Evolutionary conservation across 2,329 filamentous ascomycete species (phyloP).

Genomic region (Rhinocladiella mackenziei): DNA sequence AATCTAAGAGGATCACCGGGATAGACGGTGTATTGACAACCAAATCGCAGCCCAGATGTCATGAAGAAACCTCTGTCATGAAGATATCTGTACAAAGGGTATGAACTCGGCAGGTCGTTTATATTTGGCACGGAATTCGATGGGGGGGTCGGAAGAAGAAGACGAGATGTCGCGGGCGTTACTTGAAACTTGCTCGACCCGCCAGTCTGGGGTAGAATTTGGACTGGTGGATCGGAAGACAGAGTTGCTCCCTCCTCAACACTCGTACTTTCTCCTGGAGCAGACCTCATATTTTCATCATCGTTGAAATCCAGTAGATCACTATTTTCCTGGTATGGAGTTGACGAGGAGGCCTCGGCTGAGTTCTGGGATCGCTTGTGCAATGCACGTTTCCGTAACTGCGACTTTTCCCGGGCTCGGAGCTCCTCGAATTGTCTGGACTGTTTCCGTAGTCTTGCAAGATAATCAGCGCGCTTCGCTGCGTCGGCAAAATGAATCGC

Average conservation of each 20-base stretch:
- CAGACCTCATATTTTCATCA: conserved; percentile 10
- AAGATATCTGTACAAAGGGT: conserved; percentile 75
- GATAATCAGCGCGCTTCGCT: conserved; percentile 59
- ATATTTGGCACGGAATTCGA: conserved; percentile 28
- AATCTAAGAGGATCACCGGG: conserved; percentile 92
- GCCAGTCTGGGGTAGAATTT: conserved; percentile 1
- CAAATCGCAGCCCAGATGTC: conserved; percentile 88
- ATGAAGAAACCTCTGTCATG: conserved; percentile 78
- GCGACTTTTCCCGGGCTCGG: conserved; percentile 47
- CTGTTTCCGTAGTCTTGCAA: conserved; percentile 54
- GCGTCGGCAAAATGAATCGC: conserved; percentile 58
- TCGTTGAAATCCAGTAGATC: conserved; percentile 14
- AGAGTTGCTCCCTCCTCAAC: conserved; percentile 1
- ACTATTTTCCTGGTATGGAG: not conserved
- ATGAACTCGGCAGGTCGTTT: conserved; percentile 49
- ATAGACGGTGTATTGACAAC: conserved; percentile 90
- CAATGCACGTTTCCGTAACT: conserved; percentile 48
- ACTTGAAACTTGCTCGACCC: conserved; percentile 32
- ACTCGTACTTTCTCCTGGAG: conserved; percentile 2
- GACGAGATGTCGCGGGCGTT: conserved; percentile 50
- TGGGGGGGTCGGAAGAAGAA: conserved; percentile 39
- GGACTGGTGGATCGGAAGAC: conserved; percentile 1
- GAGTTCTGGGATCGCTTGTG: conserved; percentile 45
- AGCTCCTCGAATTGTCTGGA: conserved; percentile 49
- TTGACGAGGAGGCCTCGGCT: conserved; percentile 22